Conservation (phyloP, 2,329 filamentous ascomycete genomes). For the Aspergillus alliaceus region DNA sequence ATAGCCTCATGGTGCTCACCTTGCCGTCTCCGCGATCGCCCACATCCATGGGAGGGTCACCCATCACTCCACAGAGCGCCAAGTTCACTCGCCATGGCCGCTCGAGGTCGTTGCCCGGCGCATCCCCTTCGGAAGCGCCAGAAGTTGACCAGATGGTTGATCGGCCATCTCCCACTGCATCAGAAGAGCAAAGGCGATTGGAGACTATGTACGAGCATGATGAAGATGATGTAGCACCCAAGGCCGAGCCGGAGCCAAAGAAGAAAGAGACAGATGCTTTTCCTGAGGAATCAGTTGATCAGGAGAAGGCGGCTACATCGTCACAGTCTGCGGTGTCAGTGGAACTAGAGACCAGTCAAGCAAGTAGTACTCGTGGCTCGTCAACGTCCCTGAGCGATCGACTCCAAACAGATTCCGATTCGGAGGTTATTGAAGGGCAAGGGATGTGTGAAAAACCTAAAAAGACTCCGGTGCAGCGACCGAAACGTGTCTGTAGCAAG, state of each 20-base stretch:
- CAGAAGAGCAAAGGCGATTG: slow-evolving; percentile 29
- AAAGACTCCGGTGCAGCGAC: slow-evolving; percentile 28
- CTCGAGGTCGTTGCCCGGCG: slow-evolving; percentile 52
- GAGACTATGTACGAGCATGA: slow-evolving; percentile 40
- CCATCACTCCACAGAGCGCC: slow-evolving; percentile 24
- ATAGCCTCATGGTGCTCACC: slow-evolving; percentile 44
- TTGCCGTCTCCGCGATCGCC: slow-evolving; percentile 31
- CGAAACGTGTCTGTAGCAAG: slow-evolving; percentile 30
- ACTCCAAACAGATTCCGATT: slow-evolving; percentile 13
- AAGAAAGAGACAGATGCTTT: neutral
- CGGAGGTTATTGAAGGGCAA: slow-evolving; percentile 34
- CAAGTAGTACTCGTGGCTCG: slow-evolving; percentile 21
- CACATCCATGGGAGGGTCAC: slow-evolving; percentile 24
- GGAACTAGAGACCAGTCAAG: slow-evolving; percentile 19
- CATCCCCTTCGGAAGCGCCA: slow-evolving; percentile 21
- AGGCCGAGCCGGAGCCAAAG: neutral
- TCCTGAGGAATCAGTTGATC: slow-evolving; percentile 7
- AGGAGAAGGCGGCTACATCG: slow-evolving; percentile 19
- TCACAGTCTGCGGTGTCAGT: slow-evolving; percentile 19
- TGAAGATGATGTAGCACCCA: slow-evolving; percentile 28
- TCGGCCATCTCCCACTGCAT: slow-evolving; percentile 24
- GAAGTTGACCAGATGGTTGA: slow-evolving; percentile 15
- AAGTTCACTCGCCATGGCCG: slow-evolving; percentile 37
- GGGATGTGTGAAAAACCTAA: slow-evolving; percentile 32
- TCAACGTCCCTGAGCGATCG: slow-evolving; percentile 22